These are phyloP conservation scores for Phytophthora citricola DNA, from an alignment of 352 stramenopile genomes.

Conservation along the genomic window DNA sequence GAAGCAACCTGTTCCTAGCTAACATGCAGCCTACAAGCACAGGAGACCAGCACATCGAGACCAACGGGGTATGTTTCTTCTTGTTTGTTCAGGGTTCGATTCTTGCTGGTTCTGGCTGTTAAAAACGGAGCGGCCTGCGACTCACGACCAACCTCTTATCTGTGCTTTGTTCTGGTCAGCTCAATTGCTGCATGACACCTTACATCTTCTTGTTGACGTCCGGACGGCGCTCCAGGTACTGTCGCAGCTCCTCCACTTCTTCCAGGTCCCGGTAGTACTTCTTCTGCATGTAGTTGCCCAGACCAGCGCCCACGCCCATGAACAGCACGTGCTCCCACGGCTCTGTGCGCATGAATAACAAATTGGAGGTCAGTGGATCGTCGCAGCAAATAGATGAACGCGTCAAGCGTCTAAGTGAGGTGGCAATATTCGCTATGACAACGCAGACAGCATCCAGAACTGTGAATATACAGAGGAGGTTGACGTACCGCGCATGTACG, in stretches of 20 bases:
- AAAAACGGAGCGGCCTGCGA: slow-evolving; percentile 4
- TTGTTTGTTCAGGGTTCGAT: slow-evolving; percentile 33
- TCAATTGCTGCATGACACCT: slow-evolving; percentile 10
- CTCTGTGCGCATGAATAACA: slow-evolving; percentile 43
- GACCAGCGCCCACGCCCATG: slow-evolving; percentile 65
- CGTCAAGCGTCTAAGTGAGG: neutral
- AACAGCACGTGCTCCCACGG: slow-evolving; percentile 85
- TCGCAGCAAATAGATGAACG: neutral
- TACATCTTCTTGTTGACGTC: slow-evolving; percentile 64
- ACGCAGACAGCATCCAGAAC: neutral
- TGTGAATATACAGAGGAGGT: neutral
- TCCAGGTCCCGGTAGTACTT: slow-evolving; percentile 79
- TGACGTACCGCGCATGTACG: slow-evolving; percentile 83
- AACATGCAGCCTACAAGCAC: slow-evolving; percentile 11
- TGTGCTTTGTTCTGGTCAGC: slow-evolving; percentile 20
- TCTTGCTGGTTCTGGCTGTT: slow-evolving; percentile 17
- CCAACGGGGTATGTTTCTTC: slow-evolving; percentile 40
- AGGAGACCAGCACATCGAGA: slow-evolving; percentile 19
- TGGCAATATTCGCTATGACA: neutral
- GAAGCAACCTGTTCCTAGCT: neutral
- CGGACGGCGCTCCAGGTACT: slow-evolving; percentile 71
- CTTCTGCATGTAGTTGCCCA: slow-evolving; percentile 72
- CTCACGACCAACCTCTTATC: slow-evolving; percentile 8
- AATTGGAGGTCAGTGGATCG: neutral
- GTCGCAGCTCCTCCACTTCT: slow-evolving; percentile 78